phyloP scores from a whole-genome alignment of 306 rosid genomes.

The apple (Malus domestica) region DNA sequence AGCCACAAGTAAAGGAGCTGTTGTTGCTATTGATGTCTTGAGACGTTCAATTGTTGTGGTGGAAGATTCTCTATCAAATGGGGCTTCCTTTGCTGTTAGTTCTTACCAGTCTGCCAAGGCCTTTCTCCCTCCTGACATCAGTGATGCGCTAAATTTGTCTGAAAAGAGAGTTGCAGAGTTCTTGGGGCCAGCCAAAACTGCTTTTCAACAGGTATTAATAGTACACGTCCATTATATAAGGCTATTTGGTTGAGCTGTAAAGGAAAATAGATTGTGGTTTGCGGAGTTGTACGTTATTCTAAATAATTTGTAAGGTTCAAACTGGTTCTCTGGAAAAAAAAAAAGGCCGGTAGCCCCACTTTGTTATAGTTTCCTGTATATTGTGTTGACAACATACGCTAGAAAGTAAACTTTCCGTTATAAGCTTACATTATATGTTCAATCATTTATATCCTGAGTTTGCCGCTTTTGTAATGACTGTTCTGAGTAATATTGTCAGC shows the following conservation, averaged over 20 bases:
- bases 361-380: background rate
- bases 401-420: background rate
- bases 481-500: conserved; percentile 5
- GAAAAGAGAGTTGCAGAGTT: conserved; percentile 58
- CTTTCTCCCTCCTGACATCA: conserved; percentile 57
- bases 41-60: conserved; percentile 47
- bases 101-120: conserved; percentile 74
- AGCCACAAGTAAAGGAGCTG: conserved; percentile 46
- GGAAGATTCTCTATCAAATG: conserved; percentile 61
- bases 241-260: background rate
- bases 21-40: conserved; percentile 49
- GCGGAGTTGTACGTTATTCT: background rate
- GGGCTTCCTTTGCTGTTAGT: conserved; percentile 51
- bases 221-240: background rate
- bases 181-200: conserved; percentile 51
- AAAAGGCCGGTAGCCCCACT: background rate
- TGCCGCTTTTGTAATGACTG: background rate
- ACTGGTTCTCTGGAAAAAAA: background rate
- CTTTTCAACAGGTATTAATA: conserved; percentile 55
- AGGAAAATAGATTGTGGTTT: background rate
- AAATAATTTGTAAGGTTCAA: background rate
- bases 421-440: background rate
- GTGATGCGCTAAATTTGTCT: conserved; percentile 48
- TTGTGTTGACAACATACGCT: background rate
- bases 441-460: conserved; percentile 1